phyloP scores from a whole-genome alignment of 78 protist genomes.

The Creolimax fragrantissima region DNA sequence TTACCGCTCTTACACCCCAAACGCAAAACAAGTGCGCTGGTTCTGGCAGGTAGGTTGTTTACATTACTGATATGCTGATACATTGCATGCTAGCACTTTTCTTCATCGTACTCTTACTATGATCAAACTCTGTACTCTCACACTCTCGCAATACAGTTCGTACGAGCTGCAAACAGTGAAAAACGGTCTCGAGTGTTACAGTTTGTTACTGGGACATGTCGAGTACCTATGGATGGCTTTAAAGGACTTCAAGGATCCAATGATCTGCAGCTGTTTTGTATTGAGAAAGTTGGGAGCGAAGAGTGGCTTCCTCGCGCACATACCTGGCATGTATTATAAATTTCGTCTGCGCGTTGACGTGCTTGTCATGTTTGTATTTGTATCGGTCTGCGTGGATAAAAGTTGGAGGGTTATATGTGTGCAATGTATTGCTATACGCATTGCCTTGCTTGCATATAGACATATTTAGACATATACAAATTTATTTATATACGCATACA shows the following conservation, averaged over 20 bases:
- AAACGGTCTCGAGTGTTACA: conserved; percentile 30
- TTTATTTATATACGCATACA: not conserved
- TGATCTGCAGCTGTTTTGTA: not conserved
- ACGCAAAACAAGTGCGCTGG: conserved; percentile 11
- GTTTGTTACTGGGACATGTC: conserved; percentile 70
- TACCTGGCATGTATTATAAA: not conserved
- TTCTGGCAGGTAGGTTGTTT: conserved; percentile 20
- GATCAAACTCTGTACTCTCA: too few species aligned
- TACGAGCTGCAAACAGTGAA: not conserved
- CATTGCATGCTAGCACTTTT: not conserved
- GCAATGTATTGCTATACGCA: not conserved
- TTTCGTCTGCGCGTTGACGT: not conserved
- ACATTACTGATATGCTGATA: not conserved
- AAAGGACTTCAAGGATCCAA: conserved; percentile 30
- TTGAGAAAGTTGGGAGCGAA: conserved; percentile 2
- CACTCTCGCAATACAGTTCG: conserved; percentile 42
- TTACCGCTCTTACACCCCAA: conserved; percentile 14
- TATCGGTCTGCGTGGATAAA: too few species aligned
- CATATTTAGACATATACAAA: not conserved
- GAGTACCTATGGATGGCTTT: conserved; percentile 66
- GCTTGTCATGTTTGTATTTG: too few species aligned
- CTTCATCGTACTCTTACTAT: not conserved
- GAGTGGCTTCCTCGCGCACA: conserved; percentile 23
- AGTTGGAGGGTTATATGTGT: too few species aligned
- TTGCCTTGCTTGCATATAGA: not conserved